Percentiles rank a stretch among this genome's conserved stretches.
Evolutionary conservation across 345 rosid species (phyloP).

Genomic region (Murraya paniculata): DNA sequence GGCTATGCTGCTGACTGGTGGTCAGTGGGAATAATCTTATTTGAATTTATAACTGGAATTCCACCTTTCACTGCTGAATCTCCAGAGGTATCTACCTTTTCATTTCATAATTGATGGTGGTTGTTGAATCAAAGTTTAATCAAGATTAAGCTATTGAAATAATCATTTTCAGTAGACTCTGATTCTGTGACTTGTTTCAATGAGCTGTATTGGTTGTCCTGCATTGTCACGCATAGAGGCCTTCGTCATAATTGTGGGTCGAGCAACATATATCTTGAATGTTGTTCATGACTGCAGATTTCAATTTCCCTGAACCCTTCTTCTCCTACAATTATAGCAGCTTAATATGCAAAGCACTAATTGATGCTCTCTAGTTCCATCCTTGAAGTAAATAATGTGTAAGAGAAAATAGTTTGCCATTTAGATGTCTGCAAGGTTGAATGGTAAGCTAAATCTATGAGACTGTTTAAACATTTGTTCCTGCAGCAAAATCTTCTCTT

Average conservation of each 20-base stretch:
- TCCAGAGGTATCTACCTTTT: slow-evolving; percentile 57
- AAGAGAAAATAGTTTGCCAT: neutral
- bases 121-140: neutral
- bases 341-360: slow-evolving; percentile 5
- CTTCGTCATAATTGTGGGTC: neutral
- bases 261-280: neutral
- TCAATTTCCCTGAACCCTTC: neutral
- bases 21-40: slow-evolving; percentile 86
- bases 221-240: neutral
- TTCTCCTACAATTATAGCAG: neutral
- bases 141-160: neutral
- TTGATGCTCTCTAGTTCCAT: neutral
- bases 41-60: slow-evolving; percentile 72
- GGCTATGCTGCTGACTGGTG: slow-evolving; percentile 88
- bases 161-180: neutral
- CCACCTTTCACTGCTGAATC: slow-evolving; percentile 73
- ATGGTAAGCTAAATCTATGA: neutral
- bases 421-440: neutral
- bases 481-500: neutral
- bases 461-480: neutral
- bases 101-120: neutral
- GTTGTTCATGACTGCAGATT: neutral
- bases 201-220: neutral
- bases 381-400: neutral
- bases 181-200: neutral